Evolutionary conservation across 371 early-diverging fungal species (phyloP).

Genomic region (Rhizopus arrhizus): DNA sequence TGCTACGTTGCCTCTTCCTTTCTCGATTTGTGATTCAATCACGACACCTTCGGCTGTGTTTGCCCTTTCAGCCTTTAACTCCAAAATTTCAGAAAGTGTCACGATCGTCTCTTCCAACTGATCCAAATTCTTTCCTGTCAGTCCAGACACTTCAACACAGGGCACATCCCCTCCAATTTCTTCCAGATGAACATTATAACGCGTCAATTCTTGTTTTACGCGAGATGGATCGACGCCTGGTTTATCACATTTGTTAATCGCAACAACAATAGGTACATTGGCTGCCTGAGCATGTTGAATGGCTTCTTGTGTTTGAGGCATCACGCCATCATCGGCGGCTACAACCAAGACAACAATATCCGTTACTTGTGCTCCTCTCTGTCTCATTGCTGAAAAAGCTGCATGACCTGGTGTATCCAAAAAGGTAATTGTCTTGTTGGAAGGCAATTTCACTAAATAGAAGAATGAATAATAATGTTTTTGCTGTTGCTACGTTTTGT

Average conservation of each 20-base stretch:
- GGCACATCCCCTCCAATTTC: conserved; percentile 95
- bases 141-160: conserved; percentile 84
- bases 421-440: conserved; percentile 83
- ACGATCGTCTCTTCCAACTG: conserved; percentile 87
- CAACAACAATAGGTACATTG: conserved; percentile 91
- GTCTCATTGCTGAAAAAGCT: conserved; percentile 93
- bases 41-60: conserved; percentile 80
- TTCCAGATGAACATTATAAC: conserved; percentile 83
- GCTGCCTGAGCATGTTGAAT: conserved; percentile 90
- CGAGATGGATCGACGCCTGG: conserved; percentile 73
- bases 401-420: conserved; percentile 97
- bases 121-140: conserved; percentile 86
- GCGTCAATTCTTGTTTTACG: conserved; percentile 78
- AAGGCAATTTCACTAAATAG: conserved; percentile 57
- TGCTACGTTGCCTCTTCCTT: conserved; percentile 84
- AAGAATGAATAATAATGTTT: conserved; percentile 8
- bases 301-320: conserved; percentile 96
- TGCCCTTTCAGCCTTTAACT: conserved; percentile 78
- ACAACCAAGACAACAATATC: conserved; percentile 96
- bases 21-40: conserved; percentile 86
- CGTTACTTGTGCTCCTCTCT: conserved; percentile 89
- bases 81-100: conserved; percentile 83
- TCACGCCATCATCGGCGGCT: conserved; percentile 96
- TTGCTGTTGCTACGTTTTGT: background rate
- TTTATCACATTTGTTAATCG: conserved; percentile 96